Evolutionary conservation across 352 stramenopile species (phyloP), one percentile per base, ranked within the genome.

Genomic region (Phytophthora pseudosyringae): DNA sequence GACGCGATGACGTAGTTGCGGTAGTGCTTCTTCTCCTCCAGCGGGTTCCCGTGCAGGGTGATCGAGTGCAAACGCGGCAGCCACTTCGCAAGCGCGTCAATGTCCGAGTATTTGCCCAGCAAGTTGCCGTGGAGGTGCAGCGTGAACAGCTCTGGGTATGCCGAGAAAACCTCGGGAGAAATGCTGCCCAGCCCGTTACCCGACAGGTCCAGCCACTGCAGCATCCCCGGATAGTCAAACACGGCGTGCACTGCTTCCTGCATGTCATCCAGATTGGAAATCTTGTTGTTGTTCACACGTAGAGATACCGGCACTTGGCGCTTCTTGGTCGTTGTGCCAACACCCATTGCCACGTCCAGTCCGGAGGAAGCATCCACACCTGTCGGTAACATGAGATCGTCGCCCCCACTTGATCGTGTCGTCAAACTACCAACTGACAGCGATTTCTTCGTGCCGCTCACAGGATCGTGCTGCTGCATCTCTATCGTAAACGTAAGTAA

Each of bases 1-100:
- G 73, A 63, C 50, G 83, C 75, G 39, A 96, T 79, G 15, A 91
- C 79, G 65, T 93, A 97, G 68, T 87, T 95, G 21, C 78, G 73
- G 61, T 94, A 96, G 59, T 95, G 82, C 55, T 94, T 96, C 71
- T 93, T 95, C 59, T 94, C 83, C 38, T 91, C 88, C 5, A 96
- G 25, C 4, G 88, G 87, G 58, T 97, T 97, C 12, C 89, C 88
- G 62, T 93, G 87, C 26, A 95, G 56, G 9, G 86, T 87, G 28
- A 96, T 65, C 15, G 82, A 69, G 40, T 85, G 80, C n/a, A 95
- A 63, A 2, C 63, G 64, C 12, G 83, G 78, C 3, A 95, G 52
- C 13, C 71, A 76, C 38, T 49, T 58, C 0, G 76, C 75, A 4
- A 91, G 29, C 16, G 72, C 64, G 38, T 91, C 83, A 38, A 91